These are phyloP conservation scores for Aphanocladium album DNA, from an alignment of 2,329 filamentous ascomycete genomes.

Conservation along the genomic window DNA sequence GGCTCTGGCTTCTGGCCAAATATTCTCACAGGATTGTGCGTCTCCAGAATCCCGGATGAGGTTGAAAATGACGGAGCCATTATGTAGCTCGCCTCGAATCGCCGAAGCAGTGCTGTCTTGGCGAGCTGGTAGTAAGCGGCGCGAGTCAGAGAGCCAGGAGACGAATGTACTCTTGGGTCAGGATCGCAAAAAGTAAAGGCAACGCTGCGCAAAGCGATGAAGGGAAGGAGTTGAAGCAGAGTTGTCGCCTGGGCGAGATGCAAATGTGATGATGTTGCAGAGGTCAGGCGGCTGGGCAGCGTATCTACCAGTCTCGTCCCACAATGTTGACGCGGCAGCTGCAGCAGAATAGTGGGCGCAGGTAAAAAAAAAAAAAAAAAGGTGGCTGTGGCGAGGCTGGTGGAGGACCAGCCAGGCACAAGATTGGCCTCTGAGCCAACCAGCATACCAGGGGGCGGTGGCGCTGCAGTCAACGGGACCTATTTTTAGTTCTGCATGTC, in stretches of 20 bases:
- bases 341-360: neutral
- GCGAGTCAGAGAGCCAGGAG: no score
- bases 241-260: neutral
- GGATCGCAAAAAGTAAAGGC: neutral
- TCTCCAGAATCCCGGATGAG: neutral
- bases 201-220: neutral
- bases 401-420: neutral
- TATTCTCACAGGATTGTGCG: neutral
- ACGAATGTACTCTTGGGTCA: no score
- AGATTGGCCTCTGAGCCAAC: neutral
- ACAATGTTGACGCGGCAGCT: slow-evolving; percentile 10
- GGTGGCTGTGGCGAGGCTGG: slow-evolving; percentile 9
- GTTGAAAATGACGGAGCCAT: neutral
- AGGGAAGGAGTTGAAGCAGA: neutral
- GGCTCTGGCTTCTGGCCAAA: neutral
- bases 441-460: neutral
- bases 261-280: neutral
- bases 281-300: slow-evolving; percentile 10
- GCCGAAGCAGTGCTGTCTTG: neutral
- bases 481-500: slow-evolving; percentile 4
- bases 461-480: neutral
- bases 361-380: neutral
- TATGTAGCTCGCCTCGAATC: neutral
- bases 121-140: neutral
- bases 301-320: neutral